Evolutionary conservation across 306 rosid species (phyloP).

Genomic region (Nissolia schottii): DNA sequence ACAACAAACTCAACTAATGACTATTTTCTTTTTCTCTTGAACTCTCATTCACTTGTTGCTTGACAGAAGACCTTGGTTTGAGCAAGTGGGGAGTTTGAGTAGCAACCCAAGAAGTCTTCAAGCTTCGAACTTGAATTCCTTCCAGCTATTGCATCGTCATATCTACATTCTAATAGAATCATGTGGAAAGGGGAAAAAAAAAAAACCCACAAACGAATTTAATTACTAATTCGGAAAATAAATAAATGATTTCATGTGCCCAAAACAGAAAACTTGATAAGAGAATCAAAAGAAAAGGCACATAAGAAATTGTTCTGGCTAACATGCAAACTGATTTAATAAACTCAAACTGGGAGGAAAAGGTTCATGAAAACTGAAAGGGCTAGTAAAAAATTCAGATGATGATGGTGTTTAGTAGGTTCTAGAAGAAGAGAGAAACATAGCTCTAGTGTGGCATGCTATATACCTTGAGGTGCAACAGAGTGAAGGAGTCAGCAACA

Average conservation of each 20-base stretch:
- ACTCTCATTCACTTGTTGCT: too few species aligned
- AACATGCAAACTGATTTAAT: conserved; percentile 54
- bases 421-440: too few species aligned
- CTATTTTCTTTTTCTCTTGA: too few species aligned
- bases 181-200: too few species aligned
- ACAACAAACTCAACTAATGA: too few species aligned
- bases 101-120: conserved; percentile 91
- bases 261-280: too few species aligned
- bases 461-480: conserved; percentile 51
- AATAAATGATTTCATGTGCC: too few species aligned
- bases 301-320: not conserved
- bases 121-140: conserved; percentile 70
- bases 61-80: conserved; percentile 53
- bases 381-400: not conserved
- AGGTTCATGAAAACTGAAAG: not conserved
- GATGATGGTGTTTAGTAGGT: not conserved
- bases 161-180: conserved; percentile 66
- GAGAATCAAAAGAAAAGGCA: not conserved
- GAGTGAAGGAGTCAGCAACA: conserved; percentile 61
- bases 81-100: conserved; percentile 57
- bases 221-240: too few species aligned
- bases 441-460: not conserved
- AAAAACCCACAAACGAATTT: too few species aligned
- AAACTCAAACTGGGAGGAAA: too few species aligned
- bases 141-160: conserved; percentile 52